Evolutionary conservation across 345 rosid genomes (phyloP).

Genomic region (Eucalyptus viminalis): DNA sequence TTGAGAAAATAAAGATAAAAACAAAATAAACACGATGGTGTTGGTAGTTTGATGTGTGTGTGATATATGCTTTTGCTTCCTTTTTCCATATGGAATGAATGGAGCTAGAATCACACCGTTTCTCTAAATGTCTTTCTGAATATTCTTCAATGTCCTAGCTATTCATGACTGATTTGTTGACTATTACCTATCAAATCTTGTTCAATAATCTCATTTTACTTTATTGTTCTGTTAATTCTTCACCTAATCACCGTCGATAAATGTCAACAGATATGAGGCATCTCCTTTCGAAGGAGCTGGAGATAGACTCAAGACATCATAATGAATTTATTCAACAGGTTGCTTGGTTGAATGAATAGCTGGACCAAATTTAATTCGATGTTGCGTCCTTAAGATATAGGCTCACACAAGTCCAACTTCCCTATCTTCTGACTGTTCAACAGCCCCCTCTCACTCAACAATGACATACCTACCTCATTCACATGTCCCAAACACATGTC

Average conservation of each 20-base stretch:
- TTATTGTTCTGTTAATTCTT: not conserved
- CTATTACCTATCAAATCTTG: not conserved
- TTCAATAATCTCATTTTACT: not conserved
- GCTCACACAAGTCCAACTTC: not conserved
- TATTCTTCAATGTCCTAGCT: not conserved
- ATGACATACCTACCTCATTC: not conserved
- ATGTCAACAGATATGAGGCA: not conserved
- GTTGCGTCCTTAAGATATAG: not conserved
- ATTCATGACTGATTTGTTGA: not conserved
- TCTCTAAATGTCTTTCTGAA: not conserved
- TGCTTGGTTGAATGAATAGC: not conserved
- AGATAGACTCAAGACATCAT: not conserved
- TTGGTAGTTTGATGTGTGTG: not conserved
- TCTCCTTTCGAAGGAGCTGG: not conserved
- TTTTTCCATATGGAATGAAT: not conserved
- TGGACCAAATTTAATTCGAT: not conserved
- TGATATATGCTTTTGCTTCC: not conserved
- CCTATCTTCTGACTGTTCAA: not conserved
- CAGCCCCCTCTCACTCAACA: not conserved
- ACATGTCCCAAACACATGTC: not conserved
- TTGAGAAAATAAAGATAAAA: not conserved
- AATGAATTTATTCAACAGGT: not conserved
- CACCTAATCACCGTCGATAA: not conserved
- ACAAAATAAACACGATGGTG: not conserved
- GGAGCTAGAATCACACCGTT: not conserved